phyloP scores from a whole-genome alignment of 164 flowering plant species.

The Aristolochia contorta region DNA sequence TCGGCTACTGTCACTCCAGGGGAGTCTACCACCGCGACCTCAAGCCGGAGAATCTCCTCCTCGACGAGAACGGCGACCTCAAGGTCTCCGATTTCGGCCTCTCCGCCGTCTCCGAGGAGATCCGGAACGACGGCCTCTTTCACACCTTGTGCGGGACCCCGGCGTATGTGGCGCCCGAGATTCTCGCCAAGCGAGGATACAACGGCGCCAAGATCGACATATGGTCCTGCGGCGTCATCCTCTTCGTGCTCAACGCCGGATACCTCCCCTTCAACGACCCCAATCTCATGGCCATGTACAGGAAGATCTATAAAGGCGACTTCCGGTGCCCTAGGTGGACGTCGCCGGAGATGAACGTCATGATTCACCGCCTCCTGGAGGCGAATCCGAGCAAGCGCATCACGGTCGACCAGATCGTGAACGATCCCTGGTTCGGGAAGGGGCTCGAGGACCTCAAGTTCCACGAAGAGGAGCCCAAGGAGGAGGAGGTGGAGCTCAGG shows the following conservation, averaged over 20 bases:
- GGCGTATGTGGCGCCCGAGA: slow-evolving; percentile 69
- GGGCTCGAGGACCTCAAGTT: slow-evolving; percentile 17
- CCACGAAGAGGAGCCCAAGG: slow-evolving; percentile 10
- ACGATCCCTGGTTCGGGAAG: slow-evolving; percentile 40
- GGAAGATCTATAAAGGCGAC: slow-evolving; percentile 51
- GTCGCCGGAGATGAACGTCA: slow-evolving; percentile 39
- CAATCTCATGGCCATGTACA: slow-evolving; percentile 57
- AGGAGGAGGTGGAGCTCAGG: background rate
- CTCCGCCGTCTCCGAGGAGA: slow-evolving; percentile 42
- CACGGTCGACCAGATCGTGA: slow-evolving; percentile 40
- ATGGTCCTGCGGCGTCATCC: slow-evolving; percentile 66
- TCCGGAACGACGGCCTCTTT: slow-evolving; percentile 39
- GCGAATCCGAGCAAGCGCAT: slow-evolving; percentile 47
- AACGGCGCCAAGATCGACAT: slow-evolving; percentile 50
- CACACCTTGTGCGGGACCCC: slow-evolving; percentile 72
- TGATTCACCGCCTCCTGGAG: slow-evolving; percentile 43
- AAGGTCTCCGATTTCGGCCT: slow-evolving; percentile 63
- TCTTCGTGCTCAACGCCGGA: slow-evolving; percentile 50
- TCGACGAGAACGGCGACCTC: slow-evolving; percentile 52
- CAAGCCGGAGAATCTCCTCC: slow-evolving; percentile 61
- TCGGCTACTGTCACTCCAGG: slow-evolving; percentile 49
- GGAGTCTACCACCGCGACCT: slow-evolving; percentile 67
- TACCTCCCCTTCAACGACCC: slow-evolving; percentile 61
- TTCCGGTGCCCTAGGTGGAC: slow-evolving; percentile 56
- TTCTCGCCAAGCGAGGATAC: slow-evolving; percentile 57